Base-by-base conservation (phyloP, 176 grass and related monocot species). In the Puya raimondii region DNA sequence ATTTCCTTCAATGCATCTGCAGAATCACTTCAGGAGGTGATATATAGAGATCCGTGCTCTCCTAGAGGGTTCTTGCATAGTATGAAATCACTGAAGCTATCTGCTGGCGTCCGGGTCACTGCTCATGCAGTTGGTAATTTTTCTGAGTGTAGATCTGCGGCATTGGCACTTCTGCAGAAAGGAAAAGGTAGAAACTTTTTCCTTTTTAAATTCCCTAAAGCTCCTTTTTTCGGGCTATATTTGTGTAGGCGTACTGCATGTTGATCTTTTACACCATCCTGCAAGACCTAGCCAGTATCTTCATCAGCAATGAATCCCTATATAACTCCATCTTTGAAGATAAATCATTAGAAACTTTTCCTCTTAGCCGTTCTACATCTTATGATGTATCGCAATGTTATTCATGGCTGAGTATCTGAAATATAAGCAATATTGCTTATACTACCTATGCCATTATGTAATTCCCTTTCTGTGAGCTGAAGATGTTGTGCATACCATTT, bases 41-140 rank as follows among this genome's bases (percentile, higher is more conserved):
- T 72, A 66, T 97, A 97, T 79, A 74, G 56, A 67, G 88, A 97
- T 83, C 93, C 93, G 71, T 97, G 89, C 79, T 87, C 84, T 50
- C 89, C 89, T 56, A 90, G 74, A 77, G 93, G 89, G 65, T 90
- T 84, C 81, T 66, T 70, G 18, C 51, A 13, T 69, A 70, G 65
- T 23, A 23, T 14, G 52, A 76, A 69, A 83, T 51, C 68, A 72
- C 16, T 27, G 47, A 85, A 84, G 69, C 66, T 74, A 72, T 84
- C 89, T 74, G 78, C 76, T 68, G 79, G 71, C 69, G 58, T 86
- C 75, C 64, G 64, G 57, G 52, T 56, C 12, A 73, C 70, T 76
- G 73, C 69, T 64, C 80, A 80, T 81, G 78, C 86, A 59, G 74
- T 71, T 72, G 93, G 89, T 23, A 97, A 97, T 74, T 97, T 85